Base-by-base conservation (phyloP, 441 rosid genomes). In the Bocquillonia castaneifolia region DNA sequence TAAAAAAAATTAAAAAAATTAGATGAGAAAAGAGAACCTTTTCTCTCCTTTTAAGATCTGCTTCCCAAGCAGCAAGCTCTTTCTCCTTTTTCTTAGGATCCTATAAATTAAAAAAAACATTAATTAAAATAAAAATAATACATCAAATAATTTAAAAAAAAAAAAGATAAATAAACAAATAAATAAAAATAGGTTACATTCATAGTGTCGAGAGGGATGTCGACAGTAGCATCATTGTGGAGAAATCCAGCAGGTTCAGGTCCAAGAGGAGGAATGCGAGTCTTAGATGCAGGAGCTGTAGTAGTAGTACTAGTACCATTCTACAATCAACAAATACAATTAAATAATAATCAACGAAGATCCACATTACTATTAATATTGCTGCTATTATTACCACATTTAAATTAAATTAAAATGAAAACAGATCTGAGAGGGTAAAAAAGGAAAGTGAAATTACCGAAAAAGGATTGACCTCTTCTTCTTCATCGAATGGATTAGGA, bases 401-500 rank as follows among this genome's bases (percentile, higher is more conserved):
- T 20, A 57, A 23, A 6, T 6, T 1, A 2, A 61, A 28, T 25
- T 20, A 42, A 47, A 29, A 12, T 44, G 50, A 7, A 51, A 22
- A 18, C 59, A 77, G 86, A 84, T 84, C 83, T 77, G 75, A 42
- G 28, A 63, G 39, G 10, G 39, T 10, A 50, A 17, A 28, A 47
- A 20, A 39, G 29, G 18, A 42, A 44, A 40, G 28, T 10, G 10
- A 31, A 60, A 37, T 89, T 89, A 93, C 99, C 84, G 99, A 93
- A 80, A 93, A 93, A 5, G 97, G 99, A 91, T 93, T 91, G 82
- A 91, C 92, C 64, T 89, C 47, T 5, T 42, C 92, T 59, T 91
- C 97, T 68, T 93, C 98, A 44, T 93, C 97, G 73, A 93, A 89
- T 6, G 99, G 97, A 51, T 89, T 93, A 55, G 96, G 96, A 71